Evolutionary conservation across 805 yeast genomes (phyloP), one percentile per base, ranked within the genome.

Genomic region (Hanseniaspora pseudoguilliermondii): DNA sequence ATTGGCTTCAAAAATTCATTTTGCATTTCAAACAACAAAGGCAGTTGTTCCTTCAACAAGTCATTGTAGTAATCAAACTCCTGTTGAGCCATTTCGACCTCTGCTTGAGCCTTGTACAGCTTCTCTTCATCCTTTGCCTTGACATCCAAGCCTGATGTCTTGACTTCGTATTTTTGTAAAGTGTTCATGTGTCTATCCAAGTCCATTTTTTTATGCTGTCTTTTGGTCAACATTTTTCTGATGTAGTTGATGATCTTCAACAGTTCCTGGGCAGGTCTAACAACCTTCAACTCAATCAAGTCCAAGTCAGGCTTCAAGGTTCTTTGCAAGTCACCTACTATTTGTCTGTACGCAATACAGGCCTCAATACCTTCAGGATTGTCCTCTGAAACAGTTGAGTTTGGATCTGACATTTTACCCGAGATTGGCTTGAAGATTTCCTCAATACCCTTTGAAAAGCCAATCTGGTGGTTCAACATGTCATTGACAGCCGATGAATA

Each of bases 351-450:
- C 67, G 85, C 95, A 65, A 86, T 95, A 64, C 95, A 81, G 0
- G 98, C 98, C 64, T 85, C 82, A 61, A 93, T 88, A 62, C 97
- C 98, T 54, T 93, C 95, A 3, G 97, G 97, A 65, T 90, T 90
- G 62, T 95, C 97, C 67, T 93, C 98, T 0, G 90, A 90, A 48
- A 81, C 78, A 2, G 87, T 70, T 8, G 93, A 80, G 65, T 83
- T 86, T 8, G 97, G 96, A 67, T 93, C 97, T 16, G 93, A 82
- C 66, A 86, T 74, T 59, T 89, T 82, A 44, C 98, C 98, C 56
- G 93, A 82, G 59, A 93, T 93, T 1, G 98, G 98, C 70, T 91
- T 88, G 73, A 89, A 93, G 58, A 93, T 85, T 66, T 90, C 96
- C 68, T 90, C 97, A 70, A 93, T 88, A 3, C 95, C 91, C 65